Percentiles rank a stretch among this genome's conserved stretches.
These are phyloP conservation scores for Fusarium sp. DNA, from an alignment of 2,329 filamentous ascomycete genomes.

Conservation along the genomic window DNA sequence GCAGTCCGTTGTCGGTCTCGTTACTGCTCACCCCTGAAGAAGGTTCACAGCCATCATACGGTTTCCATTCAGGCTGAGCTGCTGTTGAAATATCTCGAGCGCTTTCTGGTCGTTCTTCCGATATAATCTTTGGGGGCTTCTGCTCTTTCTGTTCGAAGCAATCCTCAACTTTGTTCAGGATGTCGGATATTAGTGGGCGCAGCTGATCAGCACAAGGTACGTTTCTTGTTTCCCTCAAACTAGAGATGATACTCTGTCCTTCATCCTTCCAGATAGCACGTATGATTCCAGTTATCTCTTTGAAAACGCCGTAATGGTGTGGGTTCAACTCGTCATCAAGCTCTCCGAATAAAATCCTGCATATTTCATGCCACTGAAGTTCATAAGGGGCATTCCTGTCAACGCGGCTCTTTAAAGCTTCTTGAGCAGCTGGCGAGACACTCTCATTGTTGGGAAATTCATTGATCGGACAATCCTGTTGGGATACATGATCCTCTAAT, in stretches of 20 bases:
- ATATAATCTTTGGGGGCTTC: neutral
- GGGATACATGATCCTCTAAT: neutral
- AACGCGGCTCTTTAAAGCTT: neutral
- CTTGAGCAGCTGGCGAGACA: neutral
- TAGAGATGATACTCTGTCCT: neutral
- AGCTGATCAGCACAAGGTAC: neutral
- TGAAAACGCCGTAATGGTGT: neutral
- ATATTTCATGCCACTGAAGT: neutral
- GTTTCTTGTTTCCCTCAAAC: neutral
- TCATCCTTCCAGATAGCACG: neutral
- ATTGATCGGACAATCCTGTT: rapidly evolving
- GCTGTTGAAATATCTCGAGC: no score
- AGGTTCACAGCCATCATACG: no score
- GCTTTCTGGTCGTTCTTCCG: no score
- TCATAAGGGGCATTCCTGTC: neutral
- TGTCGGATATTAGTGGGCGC: neutral
- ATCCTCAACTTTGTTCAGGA: neutral
- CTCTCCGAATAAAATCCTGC: neutral
- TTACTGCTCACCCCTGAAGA: no score
- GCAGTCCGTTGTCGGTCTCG: no score
- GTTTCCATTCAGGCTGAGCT: no score
- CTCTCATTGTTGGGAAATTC: neutral
- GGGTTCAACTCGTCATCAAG: neutral
- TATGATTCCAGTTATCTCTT: neutral
- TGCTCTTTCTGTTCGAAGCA: neutral